phyloP scores from a whole-genome alignment of 2,329 filamentous ascomycete species.

The Alternaria brassicicola region DNA sequence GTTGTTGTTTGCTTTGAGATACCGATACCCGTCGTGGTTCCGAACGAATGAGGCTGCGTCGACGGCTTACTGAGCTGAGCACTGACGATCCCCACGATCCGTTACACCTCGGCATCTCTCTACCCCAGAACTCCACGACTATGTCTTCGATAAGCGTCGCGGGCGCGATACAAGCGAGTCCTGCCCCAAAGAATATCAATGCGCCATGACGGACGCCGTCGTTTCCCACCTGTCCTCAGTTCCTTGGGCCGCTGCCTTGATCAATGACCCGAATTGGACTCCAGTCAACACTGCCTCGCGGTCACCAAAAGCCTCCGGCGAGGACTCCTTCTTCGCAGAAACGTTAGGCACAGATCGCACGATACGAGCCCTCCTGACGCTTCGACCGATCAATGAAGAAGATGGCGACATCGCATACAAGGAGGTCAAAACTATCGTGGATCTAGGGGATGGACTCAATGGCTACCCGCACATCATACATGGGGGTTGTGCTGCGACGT shows the following conservation, averaged over 20 bases:
- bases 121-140: background rate
- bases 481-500: slow-evolving; percentile 62
- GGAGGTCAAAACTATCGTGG: slow-evolving; percentile 49
- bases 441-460: slow-evolving; percentile 60
- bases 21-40: background rate
- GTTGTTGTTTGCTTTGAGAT: background rate
- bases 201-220: slow-evolving; percentile 27
- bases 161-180: background rate
- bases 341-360: slow-evolving; percentile 60
- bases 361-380: slow-evolving; percentile 48
- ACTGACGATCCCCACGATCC: background rate
- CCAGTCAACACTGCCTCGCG: slow-evolving; percentile 47
- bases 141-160: slow-evolving; percentile 8
- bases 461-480: slow-evolving; percentile 61
- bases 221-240: slow-evolving; percentile 42
- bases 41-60: background rate
- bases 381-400: slow-evolving; percentile 25
- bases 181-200: background rate
- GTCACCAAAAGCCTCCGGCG: slow-evolving; percentile 40
- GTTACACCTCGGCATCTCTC: slow-evolving; percentile 13
- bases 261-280: slow-evolving; percentile 52
- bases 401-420: slow-evolving; percentile 32
- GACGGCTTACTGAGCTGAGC: slow-evolving; percentile 4
- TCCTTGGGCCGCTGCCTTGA: slow-evolving; percentile 58
- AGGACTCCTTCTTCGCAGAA: slow-evolving; percentile 61